A percentile compares a stretch with the other conserved stretches of the same genome.
Evolutionary conservation across 2,329 filamentous ascomycete species (phyloP).

Genomic region (Sporothrix humicola): DNA sequence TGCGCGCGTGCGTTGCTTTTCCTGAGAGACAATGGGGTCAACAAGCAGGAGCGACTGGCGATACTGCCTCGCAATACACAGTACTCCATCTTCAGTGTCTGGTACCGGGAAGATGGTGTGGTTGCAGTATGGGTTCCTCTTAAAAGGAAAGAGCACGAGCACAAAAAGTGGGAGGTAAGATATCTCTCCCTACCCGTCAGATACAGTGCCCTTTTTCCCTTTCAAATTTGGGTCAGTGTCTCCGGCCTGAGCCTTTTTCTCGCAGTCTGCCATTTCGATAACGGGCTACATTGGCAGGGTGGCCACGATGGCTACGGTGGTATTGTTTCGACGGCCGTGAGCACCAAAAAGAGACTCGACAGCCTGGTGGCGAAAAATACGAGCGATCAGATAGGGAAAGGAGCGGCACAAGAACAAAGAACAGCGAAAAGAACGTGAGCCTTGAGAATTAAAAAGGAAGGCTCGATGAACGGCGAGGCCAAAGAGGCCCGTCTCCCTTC

Average conservation of each 20-base stretch:
- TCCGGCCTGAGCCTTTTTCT: not conserved
- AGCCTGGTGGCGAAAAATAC: constrained; percentile 23
- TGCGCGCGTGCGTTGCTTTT: too few relatives aligned
- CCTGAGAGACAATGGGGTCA: not conserved
- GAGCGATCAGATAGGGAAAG: constrained; percentile 12
- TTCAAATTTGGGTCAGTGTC: not conserved
- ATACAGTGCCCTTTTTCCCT: not conserved
- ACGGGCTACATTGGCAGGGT: not conserved
- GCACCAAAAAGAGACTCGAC: constrained; percentile 20
- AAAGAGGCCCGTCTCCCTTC: not conserved
- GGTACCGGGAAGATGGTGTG: constrained; percentile 15
- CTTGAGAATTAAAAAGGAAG: not conserved
- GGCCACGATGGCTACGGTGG: not conserved
- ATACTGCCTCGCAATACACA: not conserved
- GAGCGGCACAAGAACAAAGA: constrained; percentile 14
- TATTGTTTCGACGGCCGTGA: constrained; percentile 16
- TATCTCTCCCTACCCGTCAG: not conserved
- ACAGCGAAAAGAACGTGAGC: too few relatives aligned
- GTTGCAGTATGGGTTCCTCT: constrained; percentile 18
- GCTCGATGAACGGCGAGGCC: not conserved
- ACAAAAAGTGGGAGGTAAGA: not conserved
- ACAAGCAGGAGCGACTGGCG: constrained; percentile 1
- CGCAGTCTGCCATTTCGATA: not conserved
- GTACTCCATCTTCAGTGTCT: not conserved
- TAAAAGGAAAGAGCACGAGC: not conserved